Conservation (phyloP, 2,329 filamentous ascomycete genomes). For the Camptophora hylomeconis region DNA sequence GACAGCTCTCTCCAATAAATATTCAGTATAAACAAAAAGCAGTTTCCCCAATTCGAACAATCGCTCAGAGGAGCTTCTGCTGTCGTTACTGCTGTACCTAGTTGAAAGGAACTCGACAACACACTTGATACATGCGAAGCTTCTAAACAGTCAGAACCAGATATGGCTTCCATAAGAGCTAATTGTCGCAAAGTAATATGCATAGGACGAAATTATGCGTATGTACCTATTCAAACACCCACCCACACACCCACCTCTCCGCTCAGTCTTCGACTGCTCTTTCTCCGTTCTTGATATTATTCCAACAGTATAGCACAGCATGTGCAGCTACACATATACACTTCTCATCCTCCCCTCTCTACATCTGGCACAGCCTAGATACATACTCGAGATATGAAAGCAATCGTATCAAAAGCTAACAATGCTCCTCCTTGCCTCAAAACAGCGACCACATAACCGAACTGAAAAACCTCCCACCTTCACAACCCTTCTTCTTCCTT, state of each 20-base stretch:
- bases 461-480: constrained; percentile 73
- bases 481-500: constrained; percentile 98
- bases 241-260: constrained; percentile 1
- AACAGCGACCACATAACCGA: constrained; percentile 81
- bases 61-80: no score
- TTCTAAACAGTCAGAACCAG: no score
- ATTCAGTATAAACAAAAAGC: no score
- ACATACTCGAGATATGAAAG: constrained; percentile 2
- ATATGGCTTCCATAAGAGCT: constrained; percentile 33
- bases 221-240: constrained; percentile 22
- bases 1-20: no score
- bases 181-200: constrained; percentile 68
- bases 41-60: no score
- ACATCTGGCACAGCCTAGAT: no score
- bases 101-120: no score
- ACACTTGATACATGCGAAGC: no score
- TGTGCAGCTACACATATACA: constrained; percentile 8
- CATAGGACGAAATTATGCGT: constrained; percentile 95
- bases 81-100: no score
- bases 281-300: constrained; percentile 1
- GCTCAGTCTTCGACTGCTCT: constrained; percentile 1
- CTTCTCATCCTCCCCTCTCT: constrained; percentile 2
- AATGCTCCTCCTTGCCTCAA: no score
- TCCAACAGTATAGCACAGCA: no score
- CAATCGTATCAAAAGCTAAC: constrained; percentile 10